Conservation (phyloP, 2,329 filamentous ascomycete genomes). For the Aureobasidium sp. region DNA sequence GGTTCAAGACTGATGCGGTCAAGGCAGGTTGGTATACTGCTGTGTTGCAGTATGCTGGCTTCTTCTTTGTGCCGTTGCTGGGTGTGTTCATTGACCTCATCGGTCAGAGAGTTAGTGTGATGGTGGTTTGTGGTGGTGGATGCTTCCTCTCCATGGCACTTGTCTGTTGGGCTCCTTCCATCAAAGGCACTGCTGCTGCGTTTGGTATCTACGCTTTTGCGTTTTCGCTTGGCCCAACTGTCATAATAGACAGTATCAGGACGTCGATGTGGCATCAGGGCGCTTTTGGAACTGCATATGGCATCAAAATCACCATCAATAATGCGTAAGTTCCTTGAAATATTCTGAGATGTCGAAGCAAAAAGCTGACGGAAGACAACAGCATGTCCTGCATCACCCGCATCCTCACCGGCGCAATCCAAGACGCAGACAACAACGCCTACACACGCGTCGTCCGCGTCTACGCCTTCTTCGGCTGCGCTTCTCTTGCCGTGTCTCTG, state of each 20-base stretch:
- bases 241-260: slow-evolving; percentile 55
- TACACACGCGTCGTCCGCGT: slow-evolving; percentile 51
- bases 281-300: slow-evolving; percentile 54
- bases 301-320: slow-evolving; percentile 56
- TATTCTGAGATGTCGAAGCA: not conserved
- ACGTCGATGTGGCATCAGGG: slow-evolving; percentile 54
- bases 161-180: slow-evolving; percentile 45
- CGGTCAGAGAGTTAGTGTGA: slow-evolving; percentile 46
- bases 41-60: slow-evolving; percentile 49
- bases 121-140: slow-evolving; percentile 41
- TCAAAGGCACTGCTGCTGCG: slow-evolving; percentile 49
- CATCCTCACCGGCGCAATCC: slow-evolving; percentile 51
- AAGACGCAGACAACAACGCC: slow-evolving; percentile 51
- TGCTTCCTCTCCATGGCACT: slow-evolving; percentile 50
- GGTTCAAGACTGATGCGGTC: slow-evolving; percentile 50
- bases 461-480: slow-evolving; percentile 49
- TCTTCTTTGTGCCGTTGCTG: slow-evolving; percentile 52
- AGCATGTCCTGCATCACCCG: slow-evolving; percentile 56
- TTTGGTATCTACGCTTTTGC: slow-evolving; percentile 56
- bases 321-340: slow-evolving; percentile 38
- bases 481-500: slow-evolving; percentile 41
- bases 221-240: slow-evolving; percentile 48
- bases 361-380: not conserved
- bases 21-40: slow-evolving; percentile 56
- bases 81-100: slow-evolving; percentile 52